Percentiles rank a stretch among this genome's conserved stretches.
Conservation (phyloP, 1,139 yeast species). For the Candida tetrigidarum region DNA sequence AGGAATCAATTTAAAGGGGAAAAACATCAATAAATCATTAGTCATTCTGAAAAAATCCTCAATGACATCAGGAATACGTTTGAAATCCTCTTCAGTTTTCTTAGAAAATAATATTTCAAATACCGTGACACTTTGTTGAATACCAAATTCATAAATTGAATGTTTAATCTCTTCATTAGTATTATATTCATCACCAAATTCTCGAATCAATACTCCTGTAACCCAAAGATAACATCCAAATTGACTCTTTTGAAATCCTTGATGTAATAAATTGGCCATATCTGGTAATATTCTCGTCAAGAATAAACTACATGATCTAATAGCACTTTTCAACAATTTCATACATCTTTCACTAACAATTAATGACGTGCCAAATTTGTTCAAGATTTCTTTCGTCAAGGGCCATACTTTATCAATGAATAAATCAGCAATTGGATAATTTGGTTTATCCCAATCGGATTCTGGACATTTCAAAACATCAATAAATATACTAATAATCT, state of each 20-base stretch:
- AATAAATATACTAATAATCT: constrained; percentile 72
- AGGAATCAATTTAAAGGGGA: constrained; percentile 66
- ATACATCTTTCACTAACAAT: constrained; percentile 75
- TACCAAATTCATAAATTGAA: constrained; percentile 52
- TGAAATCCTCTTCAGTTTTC: constrained; percentile 30
- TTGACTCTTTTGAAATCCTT: constrained; percentile 69
- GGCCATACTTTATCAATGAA: constrained; percentile 65
- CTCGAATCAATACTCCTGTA: constrained; percentile 80
- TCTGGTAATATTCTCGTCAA: constrained; percentile 64
- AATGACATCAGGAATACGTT: constrained; percentile 69
- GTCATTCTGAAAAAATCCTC: constrained; percentile 91
- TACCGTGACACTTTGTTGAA: constrained; percentile 48
- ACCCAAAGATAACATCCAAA: constrained; percentile 92
- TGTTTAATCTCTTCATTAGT: constrained; percentile 38
- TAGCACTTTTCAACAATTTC: constrained; percentile 66
- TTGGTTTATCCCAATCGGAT: constrained; percentile 34
- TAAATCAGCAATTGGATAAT: constrained; percentile 61
- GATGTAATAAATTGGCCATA: constrained; percentile 64
- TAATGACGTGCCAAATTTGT: constrained; percentile 56
- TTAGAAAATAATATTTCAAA: constrained; percentile 34
- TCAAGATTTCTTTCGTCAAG: constrained; percentile 50
- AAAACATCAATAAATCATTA: constrained; percentile 78
- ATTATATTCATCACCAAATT: constrained; percentile 66
- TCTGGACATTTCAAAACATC: constrained; percentile 54
- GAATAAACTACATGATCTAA: constrained; percentile 72